Evolutionary conservation across 2,329 filamentous ascomycete genomes (phyloP).

Genomic region (Aspergillus pseudotamarii): DNA sequence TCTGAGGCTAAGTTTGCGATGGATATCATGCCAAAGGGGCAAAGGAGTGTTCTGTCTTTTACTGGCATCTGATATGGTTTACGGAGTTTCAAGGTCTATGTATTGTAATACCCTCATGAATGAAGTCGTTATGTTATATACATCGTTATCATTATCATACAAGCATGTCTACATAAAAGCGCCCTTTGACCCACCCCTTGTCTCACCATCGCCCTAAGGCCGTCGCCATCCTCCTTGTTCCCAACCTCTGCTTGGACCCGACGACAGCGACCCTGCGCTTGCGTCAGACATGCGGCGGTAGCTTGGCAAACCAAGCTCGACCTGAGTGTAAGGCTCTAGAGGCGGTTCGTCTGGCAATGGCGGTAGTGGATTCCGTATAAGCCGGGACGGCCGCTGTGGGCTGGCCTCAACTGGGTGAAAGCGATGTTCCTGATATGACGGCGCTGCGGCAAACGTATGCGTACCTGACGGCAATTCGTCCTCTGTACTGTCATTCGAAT

Average conservation of each 20-base stretch:
- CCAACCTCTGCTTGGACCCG: conserved; percentile 10
- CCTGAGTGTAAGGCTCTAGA: conserved; percentile 12
- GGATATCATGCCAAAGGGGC: conserved; percentile 63
- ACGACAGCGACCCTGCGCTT: conserved; percentile 28
- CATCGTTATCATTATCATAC: conserved; percentile 13
- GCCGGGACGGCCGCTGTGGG: conserved; percentile 23
- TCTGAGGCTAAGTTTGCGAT: conserved; percentile 73
- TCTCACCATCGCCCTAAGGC: conserved; percentile 10
- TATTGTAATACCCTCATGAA: conserved; percentile 8
- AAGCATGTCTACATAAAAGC: conserved; percentile 16
- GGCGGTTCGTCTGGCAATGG: conserved; percentile 35
- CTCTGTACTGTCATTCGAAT: conserved; percentile 21
- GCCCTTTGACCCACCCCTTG: conserved; percentile 2
- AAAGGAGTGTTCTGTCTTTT: conserved; percentile 65
- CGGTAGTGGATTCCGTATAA: conserved; percentile 35
- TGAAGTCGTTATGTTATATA: conserved; percentile 14
- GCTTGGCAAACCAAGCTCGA: conserved; percentile 1
- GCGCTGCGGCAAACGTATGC: background rate
- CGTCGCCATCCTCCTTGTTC: conserved; percentile 35
- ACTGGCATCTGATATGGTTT: conserved; percentile 8
- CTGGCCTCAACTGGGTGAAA: conserved; percentile 4
- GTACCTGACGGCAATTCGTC: conserved; percentile 8
- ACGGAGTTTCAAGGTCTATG: background rate
- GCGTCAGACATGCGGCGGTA: conserved; percentile 23
- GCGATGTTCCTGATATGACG: conserved; percentile 17